Percentiles rank a stretch among this genome's conserved stretches.
These are phyloP conservation scores for Panellus pusillus DNA, from an alignment of 768 basidiomycete species.

Conservation along the genomic window DNA sequence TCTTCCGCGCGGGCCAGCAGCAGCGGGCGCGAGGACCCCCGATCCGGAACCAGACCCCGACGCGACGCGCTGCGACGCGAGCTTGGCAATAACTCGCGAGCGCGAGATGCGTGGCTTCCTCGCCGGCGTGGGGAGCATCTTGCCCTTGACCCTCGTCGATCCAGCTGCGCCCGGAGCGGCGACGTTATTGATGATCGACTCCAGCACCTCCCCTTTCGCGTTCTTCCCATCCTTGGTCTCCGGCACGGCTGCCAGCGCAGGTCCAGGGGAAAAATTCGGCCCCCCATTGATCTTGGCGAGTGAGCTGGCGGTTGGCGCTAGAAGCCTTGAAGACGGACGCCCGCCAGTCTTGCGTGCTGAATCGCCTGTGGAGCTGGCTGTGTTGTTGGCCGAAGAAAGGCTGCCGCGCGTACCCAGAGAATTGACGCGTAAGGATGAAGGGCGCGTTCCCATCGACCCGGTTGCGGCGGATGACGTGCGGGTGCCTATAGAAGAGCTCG, in stretches of 20 bases:
- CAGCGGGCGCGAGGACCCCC: constrained; percentile 20
- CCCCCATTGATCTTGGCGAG: constrained; percentile 53
- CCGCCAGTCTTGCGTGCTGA: constrained; percentile 12
- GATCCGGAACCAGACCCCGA: constrained; percentile 21
- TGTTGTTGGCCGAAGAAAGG: constrained; percentile 12
- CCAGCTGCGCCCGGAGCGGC: constrained; percentile 20
- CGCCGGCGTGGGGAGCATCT: constrained; percentile 43
- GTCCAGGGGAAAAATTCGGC: constrained; percentile 6
- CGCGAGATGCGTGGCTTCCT: constrained; percentile 80
- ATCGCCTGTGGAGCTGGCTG: constrained; percentile 11
- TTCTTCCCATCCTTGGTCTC: constrained; percentile 14
- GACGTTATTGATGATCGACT: constrained; percentile 38
- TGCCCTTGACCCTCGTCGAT: constrained; percentile 40
- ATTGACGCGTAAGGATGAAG: constrained; percentile 37
- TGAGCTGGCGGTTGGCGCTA: constrained; percentile 78
- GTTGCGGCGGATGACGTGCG: constrained; percentile 24
- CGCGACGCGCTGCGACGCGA: constrained; percentile 71
- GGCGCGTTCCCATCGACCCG: constrained; percentile 26
- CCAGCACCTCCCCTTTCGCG: constrained; percentile 18
- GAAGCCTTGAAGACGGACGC: constrained; percentile 42
- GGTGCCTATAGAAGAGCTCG: constrained; percentile 47
- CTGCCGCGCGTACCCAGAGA: constrained; percentile 26
- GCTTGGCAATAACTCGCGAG: constrained; percentile 73
- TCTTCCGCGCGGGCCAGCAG: constrained; percentile 21
- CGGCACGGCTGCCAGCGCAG: constrained; percentile 3